Evolutionary conservation across 2,329 filamentous ascomycete species (phyloP), one percentile per base, ranked within the genome.

Genomic region (Cercospora zeina): DNA sequence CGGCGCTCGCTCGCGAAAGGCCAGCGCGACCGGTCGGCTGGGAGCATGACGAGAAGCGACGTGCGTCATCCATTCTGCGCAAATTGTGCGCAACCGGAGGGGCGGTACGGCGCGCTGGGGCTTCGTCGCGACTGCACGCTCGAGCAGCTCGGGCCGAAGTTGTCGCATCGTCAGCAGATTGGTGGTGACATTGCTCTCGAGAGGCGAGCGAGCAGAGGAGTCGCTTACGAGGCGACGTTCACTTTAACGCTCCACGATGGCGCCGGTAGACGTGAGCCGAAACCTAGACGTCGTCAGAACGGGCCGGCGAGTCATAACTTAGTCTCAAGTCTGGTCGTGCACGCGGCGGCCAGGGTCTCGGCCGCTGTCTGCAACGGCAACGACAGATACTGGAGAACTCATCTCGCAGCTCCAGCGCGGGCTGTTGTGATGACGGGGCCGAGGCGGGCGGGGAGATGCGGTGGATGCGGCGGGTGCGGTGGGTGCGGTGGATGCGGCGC

Each of bases 221-320:
- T 45, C 27, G 37, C 55, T 39, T 56, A 56, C 54, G 54, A 56
- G 54, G 54, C 54, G 45, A 58, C 42, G 55, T 58, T 34, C 31
- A 58, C 31, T 27, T 24, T 55, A 50, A 58, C 45, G 31, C 31
- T 31, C 30, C 39, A 31, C 11, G 27, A 37, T 37, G 4, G 56
- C 56, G 56, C 56, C 55, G 56, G 56, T 51, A 49, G 21, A 21
- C 3, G n/a, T 14, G 42, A 42, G 51, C 31, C 56, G 56, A 55
- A 55, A 55, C 53, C 6, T 55, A 55, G 53, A 27, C 33, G 34
- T 13, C 33, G 33, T 24, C 47, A 51, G 47, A 21, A 51, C 53
- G 53, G 42, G 39, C 45, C 42, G 56, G 31, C 56, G 24, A 27
- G 24, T 27, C n/a, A n/a, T n/a, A n/a, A n/a, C n/a, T n/a, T n/a